phyloP scores from a whole-genome alignment of 1,139 yeast species.

The Yamadazyma kanchanaburiensis region DNA sequence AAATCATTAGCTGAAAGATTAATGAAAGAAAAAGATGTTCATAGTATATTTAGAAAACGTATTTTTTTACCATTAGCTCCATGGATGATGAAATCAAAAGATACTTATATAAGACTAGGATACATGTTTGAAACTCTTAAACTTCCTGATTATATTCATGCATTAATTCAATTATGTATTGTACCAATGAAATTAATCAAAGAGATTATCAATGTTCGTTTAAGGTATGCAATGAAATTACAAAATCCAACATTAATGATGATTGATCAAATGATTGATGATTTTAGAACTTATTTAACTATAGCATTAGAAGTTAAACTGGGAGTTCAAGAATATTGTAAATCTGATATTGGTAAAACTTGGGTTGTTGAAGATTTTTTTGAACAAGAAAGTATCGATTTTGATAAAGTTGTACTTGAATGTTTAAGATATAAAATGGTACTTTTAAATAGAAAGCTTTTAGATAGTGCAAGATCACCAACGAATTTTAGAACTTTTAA shows the following conservation, averaged over 20 bases:
- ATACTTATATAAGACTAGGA: slow-evolving; percentile 62
- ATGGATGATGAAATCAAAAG: slow-evolving; percentile 76
- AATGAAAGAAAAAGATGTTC: slow-evolving; percentile 82
- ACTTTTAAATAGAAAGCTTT: slow-evolving; percentile 68
- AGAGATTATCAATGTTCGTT: slow-evolving; percentile 73
- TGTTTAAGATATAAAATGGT: slow-evolving; percentile 74
- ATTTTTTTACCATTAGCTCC: slow-evolving; percentile 62
- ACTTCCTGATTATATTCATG: slow-evolving; percentile 71
- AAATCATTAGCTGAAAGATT: slow-evolving; percentile 80
- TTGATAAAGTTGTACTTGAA: slow-evolving; percentile 69
- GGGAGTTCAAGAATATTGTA: slow-evolving; percentile 61
- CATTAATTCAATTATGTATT: slow-evolving; percentile 61
- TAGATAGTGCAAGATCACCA: slow-evolving; percentile 69
- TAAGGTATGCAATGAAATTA: slow-evolving; percentile 74
- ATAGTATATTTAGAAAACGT: slow-evolving; percentile 58
- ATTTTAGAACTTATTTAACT: slow-evolving; percentile 72
- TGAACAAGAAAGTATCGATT: slow-evolving; percentile 53
- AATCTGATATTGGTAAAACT: slow-evolving; percentile 57
- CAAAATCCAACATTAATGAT: slow-evolving; percentile 91
- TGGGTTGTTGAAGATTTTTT: slow-evolving; percentile 74
- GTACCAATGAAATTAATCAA: slow-evolving; percentile 81
- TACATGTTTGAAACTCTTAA: slow-evolving; percentile 65
- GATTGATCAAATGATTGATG: slow-evolving; percentile 92
- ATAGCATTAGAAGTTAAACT: slow-evolving; percentile 76
- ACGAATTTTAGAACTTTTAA: slow-evolving; percentile 77